Conservation (phyloP, 1,139 yeast genomes). For the Blastobotrys arbuscula region DNA sequence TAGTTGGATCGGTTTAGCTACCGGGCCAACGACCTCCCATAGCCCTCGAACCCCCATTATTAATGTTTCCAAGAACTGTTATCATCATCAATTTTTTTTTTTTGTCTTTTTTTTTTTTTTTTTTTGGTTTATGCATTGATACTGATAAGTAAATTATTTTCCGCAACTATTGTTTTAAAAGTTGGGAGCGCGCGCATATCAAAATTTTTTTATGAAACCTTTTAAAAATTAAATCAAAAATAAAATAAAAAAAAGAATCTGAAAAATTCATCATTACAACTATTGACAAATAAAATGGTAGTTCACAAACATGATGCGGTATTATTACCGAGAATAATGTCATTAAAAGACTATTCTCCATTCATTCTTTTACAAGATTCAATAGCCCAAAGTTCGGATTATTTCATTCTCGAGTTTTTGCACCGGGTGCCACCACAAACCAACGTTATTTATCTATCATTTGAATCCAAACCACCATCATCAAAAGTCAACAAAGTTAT, state of each 20-base stretch:
- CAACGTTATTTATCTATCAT: constrained; percentile 17
- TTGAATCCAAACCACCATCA: constrained; percentile 14
- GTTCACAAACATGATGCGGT: constrained; percentile 31
- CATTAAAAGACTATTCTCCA: constrained; percentile 68
- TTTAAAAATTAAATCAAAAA: background rate
- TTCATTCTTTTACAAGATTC: constrained; percentile 65
- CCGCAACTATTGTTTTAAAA: background rate
- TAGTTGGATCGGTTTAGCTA: constrained; percentile 83
- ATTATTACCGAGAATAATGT: constrained; percentile 46
- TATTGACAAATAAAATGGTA: constrained; percentile 15
- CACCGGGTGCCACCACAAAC: constrained; percentile 32
- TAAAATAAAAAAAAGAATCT: too few relatives aligned
- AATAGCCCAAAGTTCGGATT: constrained; percentile 57
- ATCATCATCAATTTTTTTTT: background rate
- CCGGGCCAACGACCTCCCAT: constrained; percentile 89
- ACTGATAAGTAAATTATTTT: too few relatives aligned
- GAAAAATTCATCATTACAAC: background rate
- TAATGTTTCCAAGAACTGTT: background rate
- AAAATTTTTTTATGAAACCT: too few relatives aligned
- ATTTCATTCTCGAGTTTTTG: constrained; percentile 53
- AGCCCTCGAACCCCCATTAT: constrained; percentile 92
- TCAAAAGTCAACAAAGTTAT: constrained; percentile 9
- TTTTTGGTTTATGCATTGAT: too few relatives aligned
- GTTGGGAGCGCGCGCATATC: constrained; percentile 4
- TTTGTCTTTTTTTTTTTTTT: background rate